Base-by-base conservation (phyloP, 768 basidiomycete genomes). In the Boletus huronensis region DNA sequence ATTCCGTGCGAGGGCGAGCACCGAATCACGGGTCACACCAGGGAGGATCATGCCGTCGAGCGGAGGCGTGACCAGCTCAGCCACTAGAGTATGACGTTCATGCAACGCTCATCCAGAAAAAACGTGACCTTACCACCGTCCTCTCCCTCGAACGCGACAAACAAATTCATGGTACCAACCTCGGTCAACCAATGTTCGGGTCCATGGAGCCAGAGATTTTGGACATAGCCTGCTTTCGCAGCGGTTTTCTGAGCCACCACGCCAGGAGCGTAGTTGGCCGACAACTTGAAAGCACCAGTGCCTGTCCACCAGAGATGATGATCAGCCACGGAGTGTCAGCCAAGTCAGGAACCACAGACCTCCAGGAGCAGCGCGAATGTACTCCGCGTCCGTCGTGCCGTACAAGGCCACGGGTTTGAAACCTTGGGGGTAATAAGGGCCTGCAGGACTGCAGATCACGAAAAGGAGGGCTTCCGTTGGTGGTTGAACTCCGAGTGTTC, bases 141-240 rank as follows among this genome's bases (percentile, higher is more conserved):
- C 19, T 81, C 78, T 21, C 77, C 80, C 67, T 81, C 82, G 72
- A 94, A 84, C 4, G 86, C 90, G 41, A 87, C 83, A 57, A 95
- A 95, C 68, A 93, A 72, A 71, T 96, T 96, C 93, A 95, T 95
- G 1, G 92, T 93, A 39, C 93, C 93, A 39, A 93, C 92, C 67
- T 81, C 81, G 4, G 80, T 82, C 46, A 81, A 63, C 57, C 75
- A 66, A 58, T 80, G 75, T 48, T 80, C 76, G 2, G 75, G 75
- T 0, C 93, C 93, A 56, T 90, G 82, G 32, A 96, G 75, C 93
- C 93, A 96, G 10, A 96, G 77, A 68, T 93, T 95, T 65, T 96
- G 93, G 16, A 80, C 80, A 67, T 97, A 95, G 16, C 93, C 93
- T 53, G 81, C 74, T 31, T 79, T 71, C 2, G 85, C 85, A 23